Conservation (phyloP, 2,329 filamentous ascomycete genomes). For the Colletotrichum paranaense region DNA sequence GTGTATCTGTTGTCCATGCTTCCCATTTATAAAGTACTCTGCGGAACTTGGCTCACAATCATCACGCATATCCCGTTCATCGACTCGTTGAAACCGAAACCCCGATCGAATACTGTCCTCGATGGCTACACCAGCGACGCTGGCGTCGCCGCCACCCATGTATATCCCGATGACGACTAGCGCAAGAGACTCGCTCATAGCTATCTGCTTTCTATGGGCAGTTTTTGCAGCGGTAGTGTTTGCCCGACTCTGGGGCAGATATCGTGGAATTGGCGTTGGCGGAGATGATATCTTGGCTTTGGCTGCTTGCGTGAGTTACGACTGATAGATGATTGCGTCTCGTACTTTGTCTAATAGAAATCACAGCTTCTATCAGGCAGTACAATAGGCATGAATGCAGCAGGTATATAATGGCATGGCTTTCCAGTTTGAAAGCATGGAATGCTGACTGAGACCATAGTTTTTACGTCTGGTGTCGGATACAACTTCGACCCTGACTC, state of each 20-base stretch:
- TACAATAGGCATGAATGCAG: slow-evolving; percentile 31
- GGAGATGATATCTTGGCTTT: slow-evolving; percentile 34
- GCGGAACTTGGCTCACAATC: not conserved
- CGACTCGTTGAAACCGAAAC: not conserved
- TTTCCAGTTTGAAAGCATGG: no score
- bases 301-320: slow-evolving; percentile 31
- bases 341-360: not conserved
- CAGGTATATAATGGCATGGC: not conserved
- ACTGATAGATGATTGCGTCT: not conserved
- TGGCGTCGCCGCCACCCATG: slow-evolving; percentile 6
- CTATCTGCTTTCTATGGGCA: slow-evolving; percentile 28
- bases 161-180: slow-evolving; percentile 33
- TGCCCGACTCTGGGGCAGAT: slow-evolving; percentile 29
- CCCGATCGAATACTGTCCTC: not conserved
- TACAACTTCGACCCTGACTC: slow-evolving; percentile 33
- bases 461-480: slow-evolving; percentile 36
- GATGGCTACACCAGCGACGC: slow-evolving; percentile 9
- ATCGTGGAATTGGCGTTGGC: slow-evolving; percentile 29
- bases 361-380: slow-evolving; percentile 28
- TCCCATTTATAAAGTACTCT: not conserved
- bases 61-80: not conserved
- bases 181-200: slow-evolving; percentile 30
- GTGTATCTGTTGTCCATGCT: slow-evolving; percentile 1
- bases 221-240: slow-evolving; percentile 16
- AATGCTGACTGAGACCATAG: not conserved